phyloP scores from a whole-genome alignment of 2,329 filamentous ascomycete species.

The Coleophoma crateriformis region DNA sequence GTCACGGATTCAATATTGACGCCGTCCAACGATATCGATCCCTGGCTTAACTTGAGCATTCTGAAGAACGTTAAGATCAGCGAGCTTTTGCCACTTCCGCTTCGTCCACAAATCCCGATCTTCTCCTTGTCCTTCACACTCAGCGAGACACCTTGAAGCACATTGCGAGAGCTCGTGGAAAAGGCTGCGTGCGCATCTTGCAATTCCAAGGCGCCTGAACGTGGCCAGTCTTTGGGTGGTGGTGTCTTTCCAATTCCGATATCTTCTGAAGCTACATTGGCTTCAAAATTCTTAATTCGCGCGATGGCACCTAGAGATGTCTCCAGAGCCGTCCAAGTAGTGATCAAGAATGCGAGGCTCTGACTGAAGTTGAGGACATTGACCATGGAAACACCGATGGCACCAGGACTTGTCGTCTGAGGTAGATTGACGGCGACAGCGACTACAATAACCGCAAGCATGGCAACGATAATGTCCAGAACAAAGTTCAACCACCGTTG shows the following conservation, averaged over 20 bases:
- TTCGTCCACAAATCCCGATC: slow-evolving; percentile 44
- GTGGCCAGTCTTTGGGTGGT: not conserved
- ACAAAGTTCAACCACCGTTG: slow-evolving; percentile 40
- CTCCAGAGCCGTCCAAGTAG: slow-evolving; percentile 47
- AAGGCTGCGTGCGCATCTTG: not conserved
- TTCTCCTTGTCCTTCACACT: slow-evolving; percentile 40
- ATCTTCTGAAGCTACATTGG: slow-evolving; percentile 32
- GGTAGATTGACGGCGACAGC: slow-evolving; percentile 16
- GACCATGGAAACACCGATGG: slow-evolving; percentile 31
- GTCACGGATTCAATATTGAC: slow-evolving; percentile 32
- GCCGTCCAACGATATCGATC: slow-evolving; percentile 34
- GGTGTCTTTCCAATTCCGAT: not conserved
- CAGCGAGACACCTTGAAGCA: slow-evolving; percentile 29
- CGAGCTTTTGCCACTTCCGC: slow-evolving; percentile 35
- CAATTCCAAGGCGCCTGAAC: not conserved
- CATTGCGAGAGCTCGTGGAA: not conserved
- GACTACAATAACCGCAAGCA: slow-evolving; percentile 21
- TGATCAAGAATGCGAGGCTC: slow-evolving; percentile 24
- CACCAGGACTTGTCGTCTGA: not conserved
- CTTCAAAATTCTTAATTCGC: slow-evolving; percentile 45
- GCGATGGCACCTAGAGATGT: slow-evolving; percentile 50
- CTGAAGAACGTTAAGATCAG: slow-evolving; percentile 41
- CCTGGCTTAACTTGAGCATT: slow-evolving; percentile 37
- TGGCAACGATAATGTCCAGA: slow-evolving; percentile 34
- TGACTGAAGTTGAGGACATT: slow-evolving; percentile 40